Conservation (phyloP, 305 asterid genomes). For the Ajuga reptans region DNA sequence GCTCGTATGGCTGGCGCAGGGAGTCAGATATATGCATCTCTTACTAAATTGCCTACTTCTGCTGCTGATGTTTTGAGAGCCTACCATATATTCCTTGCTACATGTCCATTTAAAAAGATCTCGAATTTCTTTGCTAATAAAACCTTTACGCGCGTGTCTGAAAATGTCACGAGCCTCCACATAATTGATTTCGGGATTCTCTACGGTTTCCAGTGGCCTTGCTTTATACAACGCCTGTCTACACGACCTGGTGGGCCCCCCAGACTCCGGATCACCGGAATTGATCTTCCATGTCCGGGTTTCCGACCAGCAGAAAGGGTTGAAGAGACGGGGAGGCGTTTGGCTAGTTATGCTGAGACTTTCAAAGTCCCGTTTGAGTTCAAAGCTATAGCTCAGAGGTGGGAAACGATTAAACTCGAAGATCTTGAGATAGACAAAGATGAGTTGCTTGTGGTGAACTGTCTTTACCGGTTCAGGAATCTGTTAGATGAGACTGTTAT, state of each 20-base stretch:
- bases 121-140: constrained; percentile 64
- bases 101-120: constrained; percentile 75
- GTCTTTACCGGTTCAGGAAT: constrained; percentile 45
- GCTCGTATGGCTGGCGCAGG: constrained; percentile 89
- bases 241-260: constrained; percentile 73
- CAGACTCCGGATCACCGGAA: constrained; percentile 70
- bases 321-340: constrained; percentile 78
- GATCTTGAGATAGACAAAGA: constrained; percentile 53
- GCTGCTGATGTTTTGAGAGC: constrained; percentile 74
- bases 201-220: constrained; percentile 93
- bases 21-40: constrained; percentile 42
- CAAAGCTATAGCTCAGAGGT: constrained; percentile 74
- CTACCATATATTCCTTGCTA: constrained; percentile 62
- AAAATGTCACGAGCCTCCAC: constrained; percentile 53
- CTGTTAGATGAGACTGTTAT: constrained; percentile 77
- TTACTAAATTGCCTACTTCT: constrained; percentile 43
- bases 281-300: constrained; percentile 78
- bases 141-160: constrained; percentile 52
- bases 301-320: constrained; percentile 74
- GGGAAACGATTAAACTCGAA: constrained; percentile 68
- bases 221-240: constrained; percentile 64
- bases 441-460: constrained; percentile 68
- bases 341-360: constrained; percentile 61
- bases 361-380: constrained; percentile 74
- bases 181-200: constrained; percentile 81